Evolutionary conservation across 495 filamentous ascomycete genomes (phyloP).

Genomic region (Neurospora sp.): DNA sequence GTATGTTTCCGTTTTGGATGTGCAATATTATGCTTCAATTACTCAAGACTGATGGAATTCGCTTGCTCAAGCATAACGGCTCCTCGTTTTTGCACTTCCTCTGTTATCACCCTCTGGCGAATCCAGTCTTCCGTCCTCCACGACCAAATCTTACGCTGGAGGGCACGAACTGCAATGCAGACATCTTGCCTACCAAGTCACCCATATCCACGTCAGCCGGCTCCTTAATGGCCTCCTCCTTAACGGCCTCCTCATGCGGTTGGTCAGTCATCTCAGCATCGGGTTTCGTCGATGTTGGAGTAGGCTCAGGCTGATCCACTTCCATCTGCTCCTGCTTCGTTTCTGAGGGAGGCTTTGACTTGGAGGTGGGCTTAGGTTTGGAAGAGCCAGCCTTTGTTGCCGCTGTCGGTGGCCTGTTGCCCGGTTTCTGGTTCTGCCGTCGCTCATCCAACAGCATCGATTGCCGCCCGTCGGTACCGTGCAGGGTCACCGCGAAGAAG

Average conservation of each 20-base stretch:
- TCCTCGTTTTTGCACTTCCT: not conserved
- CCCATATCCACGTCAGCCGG: constrained; percentile 52
- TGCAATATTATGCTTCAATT: not conserved
- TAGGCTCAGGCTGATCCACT: not conserved
- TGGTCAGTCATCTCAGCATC: constrained; percentile 3
- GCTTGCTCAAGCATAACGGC: not conserved
- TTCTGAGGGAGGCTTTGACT: constrained; percentile 2
- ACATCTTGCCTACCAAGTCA: constrained; percentile 69
- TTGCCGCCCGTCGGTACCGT: constrained; percentile 73
- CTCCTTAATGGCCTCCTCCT: constrained; percentile 6
- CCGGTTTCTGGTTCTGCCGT: constrained; percentile 4
- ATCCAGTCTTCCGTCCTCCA: constrained; percentile 41
- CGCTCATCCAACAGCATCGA: constrained; percentile 57
- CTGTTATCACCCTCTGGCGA: constrained; percentile 23
- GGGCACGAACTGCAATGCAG: constrained; percentile 72
- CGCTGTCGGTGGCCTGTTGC: constrained; percentile 28
- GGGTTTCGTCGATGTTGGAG: not conserved
- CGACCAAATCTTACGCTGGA: constrained; percentile 63
- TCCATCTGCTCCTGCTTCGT: not conserved
- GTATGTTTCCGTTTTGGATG: not conserved
- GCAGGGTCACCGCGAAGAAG: constrained; percentile 79
- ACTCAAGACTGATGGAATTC: not conserved
- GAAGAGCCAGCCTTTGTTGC: not conserved
- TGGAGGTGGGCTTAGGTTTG: constrained; percentile 14
- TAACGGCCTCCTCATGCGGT: not conserved